Conservation (phyloP, 1,139 yeast genomes). For the Nakaseomyces sp. region DNA sequence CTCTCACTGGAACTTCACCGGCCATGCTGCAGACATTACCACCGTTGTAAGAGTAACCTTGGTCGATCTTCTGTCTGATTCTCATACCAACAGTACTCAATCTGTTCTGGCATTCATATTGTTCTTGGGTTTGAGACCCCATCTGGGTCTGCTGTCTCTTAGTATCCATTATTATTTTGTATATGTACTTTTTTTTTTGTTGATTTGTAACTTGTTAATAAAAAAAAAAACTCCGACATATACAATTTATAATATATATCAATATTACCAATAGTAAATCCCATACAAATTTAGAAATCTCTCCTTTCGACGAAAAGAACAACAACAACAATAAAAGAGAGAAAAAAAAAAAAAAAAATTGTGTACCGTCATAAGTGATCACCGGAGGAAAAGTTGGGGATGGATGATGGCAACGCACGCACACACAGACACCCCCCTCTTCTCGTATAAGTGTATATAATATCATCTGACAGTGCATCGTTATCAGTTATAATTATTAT, state of each 20-base stretch:
- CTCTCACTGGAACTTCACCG: constrained; percentile 8
- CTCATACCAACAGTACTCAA: constrained; percentile 61
- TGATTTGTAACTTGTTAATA: no score
- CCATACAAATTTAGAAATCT: no score
- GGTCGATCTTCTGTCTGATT: constrained; percentile 56
- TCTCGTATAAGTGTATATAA: no score
- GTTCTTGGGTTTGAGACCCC: constrained; percentile 8
- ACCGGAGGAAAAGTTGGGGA: no score
- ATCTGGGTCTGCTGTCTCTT: constrained; percentile 3
- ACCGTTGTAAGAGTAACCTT: constrained; percentile 39
- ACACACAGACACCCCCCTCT: not conserved
- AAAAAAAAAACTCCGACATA: no score
- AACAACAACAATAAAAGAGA: no score
- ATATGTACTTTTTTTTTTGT: not conserved
- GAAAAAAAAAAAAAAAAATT: not conserved
- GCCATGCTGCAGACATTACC: constrained; percentile 1
- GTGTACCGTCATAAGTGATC: no score
- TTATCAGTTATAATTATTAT: not conserved
- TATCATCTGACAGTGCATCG: not conserved
- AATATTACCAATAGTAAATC: no score
- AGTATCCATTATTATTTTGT: not conserved
- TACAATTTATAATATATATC: no score
- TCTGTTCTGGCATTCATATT: constrained; percentile 25
- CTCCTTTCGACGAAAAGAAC: no score
- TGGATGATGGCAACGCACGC: no score